Base-by-base conservation (phyloP, 2,329 filamentous ascomycete genomes). In the Arthrobotrys pseudoclavata region DNA sequence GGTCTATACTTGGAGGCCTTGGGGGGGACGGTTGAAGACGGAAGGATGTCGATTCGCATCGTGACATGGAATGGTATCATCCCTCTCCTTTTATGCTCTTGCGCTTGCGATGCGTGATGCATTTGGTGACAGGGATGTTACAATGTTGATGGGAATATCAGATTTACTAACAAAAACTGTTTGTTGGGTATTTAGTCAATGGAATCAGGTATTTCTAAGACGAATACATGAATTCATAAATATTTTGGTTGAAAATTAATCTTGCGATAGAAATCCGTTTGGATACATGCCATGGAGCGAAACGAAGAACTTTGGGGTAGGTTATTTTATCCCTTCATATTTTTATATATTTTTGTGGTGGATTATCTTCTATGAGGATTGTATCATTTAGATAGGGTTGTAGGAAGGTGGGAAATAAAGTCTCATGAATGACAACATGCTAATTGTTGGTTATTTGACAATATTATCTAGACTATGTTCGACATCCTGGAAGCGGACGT, bases 401-500 rank as follows among this genome's bases (percentile, higher is more conserved):
- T n/a, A n/a, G n/a, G n/a, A n/a, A n/a, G n/a, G n/a, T n/a, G n/a
- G n/a, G 29, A 7, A 29, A 29, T 4, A 29, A 29, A 29, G 29
- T 40, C 34, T 40, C 34, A 40, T 12, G 2, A 42, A 12, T 42
- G 12, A 15, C 7, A 22, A 18, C 4, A 2, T 37, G 10, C 52
- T 57, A 37, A 57, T 69, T 55, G 18, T 6, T 42, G 45, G 42
- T 31, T 18, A 18, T 57, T 12, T 22, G n/a, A 50, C 26, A 9
- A 26, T 34, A 34, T 13, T 34, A 24, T 74, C 66, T 75, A 93
- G 91, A 88, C 91, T 80, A 98, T 98, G 96, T 98, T 99, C 84
- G 92, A 97, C 80, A 92, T 91, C 50, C 88, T 99, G 5, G 92
- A 96, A 83, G 90, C 94, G 66, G 96, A 99, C 83, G 96, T 99